Evolutionary conservation across 2,329 filamentous ascomycete genomes (phyloP).

Genomic region (Massarina eburnea): DNA sequence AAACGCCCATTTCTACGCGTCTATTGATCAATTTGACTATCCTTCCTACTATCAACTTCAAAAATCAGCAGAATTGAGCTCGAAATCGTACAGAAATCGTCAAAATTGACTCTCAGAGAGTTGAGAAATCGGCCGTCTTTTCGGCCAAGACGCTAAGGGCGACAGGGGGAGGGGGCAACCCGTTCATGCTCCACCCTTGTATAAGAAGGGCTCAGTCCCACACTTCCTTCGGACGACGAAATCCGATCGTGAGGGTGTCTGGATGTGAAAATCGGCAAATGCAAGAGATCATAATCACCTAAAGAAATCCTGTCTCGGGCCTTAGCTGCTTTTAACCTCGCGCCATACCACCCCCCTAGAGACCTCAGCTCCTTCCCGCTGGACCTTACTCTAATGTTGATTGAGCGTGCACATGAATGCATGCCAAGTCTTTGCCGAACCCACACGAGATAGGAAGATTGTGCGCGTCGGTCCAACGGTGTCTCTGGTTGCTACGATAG

Average conservation of each 20-base stretch:
- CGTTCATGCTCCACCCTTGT: no score
- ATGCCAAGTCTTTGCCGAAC: slow-evolving; percentile 25
- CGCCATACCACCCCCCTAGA: slow-evolving; percentile 18
- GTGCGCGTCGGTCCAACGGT: slow-evolving; percentile 20
- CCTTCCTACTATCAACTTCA: no score
- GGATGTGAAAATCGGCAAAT: slow-evolving; percentile 4
- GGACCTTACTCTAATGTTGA: slow-evolving; percentile 16
- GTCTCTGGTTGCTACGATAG: slow-evolving; percentile 16
- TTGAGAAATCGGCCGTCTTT: no score
- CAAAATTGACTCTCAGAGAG: no score
- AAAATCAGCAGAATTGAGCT: no score
- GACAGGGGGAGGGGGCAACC: no score
- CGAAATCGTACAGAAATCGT: no score
- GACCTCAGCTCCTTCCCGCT: slow-evolving; percentile 15
- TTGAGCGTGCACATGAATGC: slow-evolving; percentile 16
- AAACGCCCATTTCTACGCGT: no score
- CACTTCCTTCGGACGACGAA: background rate
- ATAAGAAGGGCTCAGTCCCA: no score
- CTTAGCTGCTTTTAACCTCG: slow-evolving; percentile 6
- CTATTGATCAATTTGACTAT: no score
- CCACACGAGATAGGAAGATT: slow-evolving; percentile 20
- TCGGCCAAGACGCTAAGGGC: no score
- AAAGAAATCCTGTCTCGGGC: slow-evolving; percentile 2
- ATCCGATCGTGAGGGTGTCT: background rate
- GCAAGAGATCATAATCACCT: slow-evolving; percentile 14